Conservation (phyloP, 1,284 basidiomycete genomes). For the Cronartium quercuum region DNA sequence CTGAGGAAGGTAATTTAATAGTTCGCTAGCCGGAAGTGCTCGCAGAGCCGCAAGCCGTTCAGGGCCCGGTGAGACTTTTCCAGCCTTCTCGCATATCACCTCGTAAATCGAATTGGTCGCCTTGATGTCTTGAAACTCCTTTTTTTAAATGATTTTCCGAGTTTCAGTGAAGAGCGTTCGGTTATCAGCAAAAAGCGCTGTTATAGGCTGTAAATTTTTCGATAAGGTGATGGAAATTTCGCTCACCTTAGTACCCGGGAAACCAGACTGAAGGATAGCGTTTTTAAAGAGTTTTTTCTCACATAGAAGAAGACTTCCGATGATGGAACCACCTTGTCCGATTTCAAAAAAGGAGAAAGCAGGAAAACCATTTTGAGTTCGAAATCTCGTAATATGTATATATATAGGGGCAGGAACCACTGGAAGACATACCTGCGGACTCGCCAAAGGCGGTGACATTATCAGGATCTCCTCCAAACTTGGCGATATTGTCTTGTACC, state of each 20-base stretch:
- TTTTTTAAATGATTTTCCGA: background rate
- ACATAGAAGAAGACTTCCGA: conserved; percentile 10
- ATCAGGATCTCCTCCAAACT: conserved; percentile 28
- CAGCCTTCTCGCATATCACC: background rate
- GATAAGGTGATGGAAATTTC: background rate
- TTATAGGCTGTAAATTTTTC: background rate
- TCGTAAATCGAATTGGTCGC: background rate
- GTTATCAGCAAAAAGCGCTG: background rate
- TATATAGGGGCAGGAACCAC: no score
- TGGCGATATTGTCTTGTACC: conserved; percentile 34
- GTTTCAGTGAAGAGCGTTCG: background rate
- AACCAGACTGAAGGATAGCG: conserved; percentile 32
- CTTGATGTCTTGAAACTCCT: background rate
- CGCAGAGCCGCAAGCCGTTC: conserved; percentile 10
- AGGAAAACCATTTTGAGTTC: no score
- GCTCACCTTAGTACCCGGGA: conserved; percentile 18
- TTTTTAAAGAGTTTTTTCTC: conserved; percentile 32
- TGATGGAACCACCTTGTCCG: conserved; percentile 22
- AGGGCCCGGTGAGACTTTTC: background rate
- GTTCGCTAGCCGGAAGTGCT: background rate
- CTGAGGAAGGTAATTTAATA: background rate
- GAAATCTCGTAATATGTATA: no score
- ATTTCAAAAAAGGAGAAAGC: no score
- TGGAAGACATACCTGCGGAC: conserved; percentile 19
- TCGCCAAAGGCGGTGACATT: conserved; percentile 37